These are phyloP conservation scores for Heliamphora exappendiculata DNA, from an alignment of 148 eudicot genomes.

Conservation along the genomic window DNA sequence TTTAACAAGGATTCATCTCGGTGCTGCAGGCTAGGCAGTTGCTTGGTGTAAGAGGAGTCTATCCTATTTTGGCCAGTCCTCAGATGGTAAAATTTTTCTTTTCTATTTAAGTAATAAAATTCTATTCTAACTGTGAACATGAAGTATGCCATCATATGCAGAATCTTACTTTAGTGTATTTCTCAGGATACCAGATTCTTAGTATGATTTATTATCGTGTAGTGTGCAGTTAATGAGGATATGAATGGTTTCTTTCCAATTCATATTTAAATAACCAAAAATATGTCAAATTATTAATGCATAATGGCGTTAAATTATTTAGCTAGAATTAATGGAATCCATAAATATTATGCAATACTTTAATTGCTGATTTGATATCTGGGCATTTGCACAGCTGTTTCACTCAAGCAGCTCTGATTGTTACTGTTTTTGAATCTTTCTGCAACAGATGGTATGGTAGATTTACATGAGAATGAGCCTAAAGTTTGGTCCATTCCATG, in stretches of 20 bases:
- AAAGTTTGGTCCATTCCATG: neutral
- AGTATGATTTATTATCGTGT: neutral
- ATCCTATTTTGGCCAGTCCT: conserved; percentile 44
- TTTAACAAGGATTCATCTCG: neutral
- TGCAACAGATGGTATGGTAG: neutral
- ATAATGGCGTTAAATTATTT: neutral
- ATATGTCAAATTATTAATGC: neutral
- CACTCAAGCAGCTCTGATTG: neutral
- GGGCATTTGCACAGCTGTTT: neutral
- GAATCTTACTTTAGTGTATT: neutral
- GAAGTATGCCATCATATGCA: neutral
- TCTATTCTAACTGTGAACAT: neutral
- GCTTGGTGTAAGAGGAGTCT: conserved; percentile 57
- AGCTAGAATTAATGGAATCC: neutral
- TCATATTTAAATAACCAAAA: neutral
- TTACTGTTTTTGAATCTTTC: neutral
- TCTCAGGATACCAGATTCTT: neutral
- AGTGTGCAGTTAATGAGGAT: neutral
- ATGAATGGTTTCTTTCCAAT: neutral
- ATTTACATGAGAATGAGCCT: neutral
- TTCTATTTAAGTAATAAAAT: neutral
- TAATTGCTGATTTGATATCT: neutral
- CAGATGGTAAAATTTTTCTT: conserved; percentile 30
- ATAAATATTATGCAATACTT: neutral
- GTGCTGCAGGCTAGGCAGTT: conserved; percentile 51